phyloP scores from a whole-genome alignment of 768 basidiomycete species.

The Lentinula detonsa region DNA sequence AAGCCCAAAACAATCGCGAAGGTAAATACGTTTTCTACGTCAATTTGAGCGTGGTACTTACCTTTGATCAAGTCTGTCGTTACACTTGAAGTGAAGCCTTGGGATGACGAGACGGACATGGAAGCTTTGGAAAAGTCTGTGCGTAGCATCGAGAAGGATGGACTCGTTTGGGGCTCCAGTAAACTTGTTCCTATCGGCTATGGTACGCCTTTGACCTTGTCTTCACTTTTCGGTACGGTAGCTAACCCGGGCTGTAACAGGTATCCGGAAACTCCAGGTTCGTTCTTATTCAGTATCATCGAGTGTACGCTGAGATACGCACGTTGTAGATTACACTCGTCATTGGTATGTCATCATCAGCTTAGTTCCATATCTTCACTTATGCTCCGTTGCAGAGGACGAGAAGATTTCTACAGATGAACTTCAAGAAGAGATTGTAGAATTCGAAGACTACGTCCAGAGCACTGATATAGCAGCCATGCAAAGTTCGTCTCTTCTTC shows the following conservation, averaged over 20 bases:
- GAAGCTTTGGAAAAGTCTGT: constrained; percentile 74
- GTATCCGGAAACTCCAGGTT: constrained; percentile 83
- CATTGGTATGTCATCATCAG: constrained; percentile 34
- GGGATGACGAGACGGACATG: constrained; percentile 99
- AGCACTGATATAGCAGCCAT: constrained; percentile 89
- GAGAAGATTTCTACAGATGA: constrained; percentile 91
- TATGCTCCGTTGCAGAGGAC: constrained; percentile 62
- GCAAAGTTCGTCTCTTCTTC: constrained; percentile 64
- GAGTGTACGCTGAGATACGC: background rate
- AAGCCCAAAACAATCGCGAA: constrained; percentile 89
- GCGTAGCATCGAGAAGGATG: constrained; percentile 80
- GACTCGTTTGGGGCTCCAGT: constrained; percentile 93
- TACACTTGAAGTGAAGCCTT: constrained; percentile 96
- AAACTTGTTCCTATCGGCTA: constrained; percentile 92
- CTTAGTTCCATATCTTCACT: background rate
- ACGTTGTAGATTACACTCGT: constrained; percentile 44
- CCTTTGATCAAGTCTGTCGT: constrained; percentile 74
- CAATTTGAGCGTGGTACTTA: background rate
- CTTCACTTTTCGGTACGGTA: background rate
- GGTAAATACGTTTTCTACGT: constrained; percentile 31
- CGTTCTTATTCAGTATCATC: constrained; percentile 49
- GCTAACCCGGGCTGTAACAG: constrained; percentile 17
- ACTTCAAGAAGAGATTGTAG: constrained; percentile 83
- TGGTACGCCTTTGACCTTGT: constrained; percentile 21
- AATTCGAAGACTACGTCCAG: constrained; percentile 86